Evolutionary conservation across 495 filamentous ascomycete species (phyloP), one percentile per base, ranked within the genome.

Genomic region (Penicillium nucicola): DNA sequence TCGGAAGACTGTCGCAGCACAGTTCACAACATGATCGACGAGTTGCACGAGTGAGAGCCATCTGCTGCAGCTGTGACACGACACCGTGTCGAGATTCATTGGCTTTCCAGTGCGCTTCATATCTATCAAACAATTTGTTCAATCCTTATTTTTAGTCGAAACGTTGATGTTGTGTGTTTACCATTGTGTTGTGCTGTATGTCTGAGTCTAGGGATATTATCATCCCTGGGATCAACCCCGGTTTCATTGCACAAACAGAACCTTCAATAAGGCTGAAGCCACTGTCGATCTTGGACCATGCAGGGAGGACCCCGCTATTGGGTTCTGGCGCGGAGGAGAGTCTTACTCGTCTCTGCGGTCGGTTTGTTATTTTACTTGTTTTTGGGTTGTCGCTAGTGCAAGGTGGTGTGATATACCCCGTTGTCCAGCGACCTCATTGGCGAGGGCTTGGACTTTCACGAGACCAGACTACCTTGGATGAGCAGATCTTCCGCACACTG

Each of bases 261-360:
- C 34, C n/a, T 7, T 36, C 33, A 28, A 55, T 51, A 57, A 38
- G 49, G 50, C 48, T 57, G 55, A 55, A 39, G 44, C 40, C 48
- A 52, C 52, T 11, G 52, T 59, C 56, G 56, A 59, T 59, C 56
- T 31, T 41, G 25, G 35, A 38, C 25, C n/a, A 50, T 50, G 54
- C 58, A 58, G 50, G 55, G 55, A 55, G 53, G 28, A 22, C 48
- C 57, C 49, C 23, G 44, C 47, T 53, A 52, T 52, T 61, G 43
- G 45, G 31, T 40, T 23, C 18, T 42, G 10, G 42, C 37, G 45
- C 50, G 50, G 49, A 17, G 31, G 20, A 22, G 28, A 20, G 19
- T 30, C 33, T 36, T 12, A 18, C 12, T 34, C 7, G 5, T 38
- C n/a, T 23, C 15, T 31, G n/a, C n/a, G 37, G 5, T 5, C n/a